Conservation (phyloP, 2,329 filamentous ascomycete species). For the Ceratocystis variospora region DNA sequence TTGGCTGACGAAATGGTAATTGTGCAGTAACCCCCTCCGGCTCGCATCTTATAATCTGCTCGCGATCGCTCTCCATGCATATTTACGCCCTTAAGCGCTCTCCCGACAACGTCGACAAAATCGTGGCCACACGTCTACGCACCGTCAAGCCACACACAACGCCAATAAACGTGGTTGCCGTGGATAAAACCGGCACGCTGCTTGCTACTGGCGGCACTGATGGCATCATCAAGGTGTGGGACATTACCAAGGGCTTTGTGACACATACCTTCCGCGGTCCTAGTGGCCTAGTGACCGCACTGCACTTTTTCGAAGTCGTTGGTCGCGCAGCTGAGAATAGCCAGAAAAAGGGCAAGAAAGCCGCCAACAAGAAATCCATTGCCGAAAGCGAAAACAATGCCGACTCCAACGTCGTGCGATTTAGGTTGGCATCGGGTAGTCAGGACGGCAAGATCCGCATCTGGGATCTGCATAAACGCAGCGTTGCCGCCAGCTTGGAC, state of each 20-base stretch:
- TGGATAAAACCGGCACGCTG: conserved; percentile 77
- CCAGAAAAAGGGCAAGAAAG: conserved; percentile 27
- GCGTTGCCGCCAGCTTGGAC: conserved; percentile 62
- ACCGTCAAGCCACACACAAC: conserved; percentile 82
- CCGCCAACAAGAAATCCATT: conserved; percentile 15
- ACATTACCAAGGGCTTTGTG: conserved; percentile 75
- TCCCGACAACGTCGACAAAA: conserved; percentile 36
- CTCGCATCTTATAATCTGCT: conserved; percentile 80
- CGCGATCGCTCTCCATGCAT: conserved; percentile 88
- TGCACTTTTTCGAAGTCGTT: conserved; percentile 77
- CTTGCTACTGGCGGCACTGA: conserved; percentile 88
- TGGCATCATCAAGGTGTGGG: conserved; percentile 92
- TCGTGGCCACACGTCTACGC: conserved; percentile 56
- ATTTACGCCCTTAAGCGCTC: conserved; percentile 62
- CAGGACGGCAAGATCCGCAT: conserved; percentile 88
- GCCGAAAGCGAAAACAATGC: conserved; percentile 27
- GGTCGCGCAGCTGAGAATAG: conserved; percentile 32
- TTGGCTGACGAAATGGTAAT: conserved; percentile 2
- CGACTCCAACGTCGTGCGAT: conserved; percentile 37
- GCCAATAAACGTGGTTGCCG: conserved; percentile 67
- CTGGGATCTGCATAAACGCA: conserved; percentile 81
- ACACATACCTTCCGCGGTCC: conserved; percentile 94
- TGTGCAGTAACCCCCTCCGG: conserved; percentile 66
- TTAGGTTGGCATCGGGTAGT: conserved; percentile 75
- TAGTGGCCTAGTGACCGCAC: conserved; percentile 76